Conservation (phyloP, 2,329 filamentous ascomycete species). For the Fusarium dlaminii region DNA sequence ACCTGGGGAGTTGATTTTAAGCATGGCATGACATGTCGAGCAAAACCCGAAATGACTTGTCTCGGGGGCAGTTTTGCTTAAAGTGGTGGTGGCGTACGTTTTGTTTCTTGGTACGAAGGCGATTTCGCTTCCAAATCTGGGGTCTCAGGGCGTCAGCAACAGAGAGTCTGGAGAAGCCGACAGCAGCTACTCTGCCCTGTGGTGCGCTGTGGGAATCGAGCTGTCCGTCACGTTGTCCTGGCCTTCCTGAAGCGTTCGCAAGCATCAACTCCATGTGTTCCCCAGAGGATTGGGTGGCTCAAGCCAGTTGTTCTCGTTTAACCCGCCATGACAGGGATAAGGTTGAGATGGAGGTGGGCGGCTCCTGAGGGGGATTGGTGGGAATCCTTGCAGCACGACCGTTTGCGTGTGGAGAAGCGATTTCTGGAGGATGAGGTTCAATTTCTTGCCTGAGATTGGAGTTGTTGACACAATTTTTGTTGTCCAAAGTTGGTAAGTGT, state of each 20-base stretch:
- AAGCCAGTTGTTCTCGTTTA: constrained; percentile 33
- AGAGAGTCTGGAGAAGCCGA: constrained; percentile 17
- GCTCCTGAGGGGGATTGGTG: constrained; percentile 27
- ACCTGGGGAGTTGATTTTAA: not conserved
- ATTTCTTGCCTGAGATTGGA: constrained; percentile 8
- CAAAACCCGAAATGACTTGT: constrained; percentile 23
- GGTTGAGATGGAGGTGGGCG: constrained; percentile 27
- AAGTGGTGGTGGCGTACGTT: constrained; percentile 27
- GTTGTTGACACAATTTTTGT: not conserved
- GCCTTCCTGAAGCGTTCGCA: constrained; percentile 4
- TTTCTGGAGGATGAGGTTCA: constrained; percentile 20
- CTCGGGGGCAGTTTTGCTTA: constrained; percentile 7
- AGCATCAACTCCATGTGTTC: constrained; percentile 19
- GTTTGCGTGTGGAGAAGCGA: constrained; percentile 33
- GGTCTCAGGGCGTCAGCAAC: not conserved
- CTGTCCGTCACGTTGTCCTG: not conserved
- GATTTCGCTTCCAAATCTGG: constrained; percentile 19
- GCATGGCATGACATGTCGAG: constrained; percentile 27
- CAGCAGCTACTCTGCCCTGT: not conserved
- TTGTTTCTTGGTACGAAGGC: constrained; percentile 1
- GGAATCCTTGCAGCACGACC: constrained; percentile 17
- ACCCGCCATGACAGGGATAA: constrained; percentile 21
- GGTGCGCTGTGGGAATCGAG: not conserved
- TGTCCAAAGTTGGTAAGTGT: not conserved
- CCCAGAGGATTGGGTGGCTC: constrained; percentile 18